A percentile compares a stretch with the other conserved stretches of the same genome.
Evolutionary conservation across 495 filamentous ascomycete genomes (phyloP).

Genomic region (Tetracladium setigerum): DNA sequence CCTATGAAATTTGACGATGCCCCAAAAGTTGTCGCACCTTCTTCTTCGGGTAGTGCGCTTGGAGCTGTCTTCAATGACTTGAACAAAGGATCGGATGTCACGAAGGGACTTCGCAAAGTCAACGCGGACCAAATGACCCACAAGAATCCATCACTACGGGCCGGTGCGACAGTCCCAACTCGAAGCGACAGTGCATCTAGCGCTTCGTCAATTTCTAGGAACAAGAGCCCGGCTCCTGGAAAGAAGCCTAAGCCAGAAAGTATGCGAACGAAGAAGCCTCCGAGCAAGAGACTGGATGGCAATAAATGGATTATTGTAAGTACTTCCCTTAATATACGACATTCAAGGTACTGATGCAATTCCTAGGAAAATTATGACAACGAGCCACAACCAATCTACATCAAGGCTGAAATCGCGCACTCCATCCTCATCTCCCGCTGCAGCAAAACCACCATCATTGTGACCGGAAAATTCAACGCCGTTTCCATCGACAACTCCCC

Average conservation of each 20-base stretch:
- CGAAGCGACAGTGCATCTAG: slow-evolving; percentile 46
- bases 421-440: slow-evolving; percentile 89
- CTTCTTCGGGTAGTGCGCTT: slow-evolving; percentile 48
- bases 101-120: slow-evolving; percentile 82
- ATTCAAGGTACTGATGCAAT: slow-evolving; percentile 1
- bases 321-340: background rate
- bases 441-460: slow-evolving; percentile 79
- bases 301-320: slow-evolving; percentile 87
- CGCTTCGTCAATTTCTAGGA: slow-evolving; percentile 35
- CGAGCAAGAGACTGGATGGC: slow-evolving; percentile 85
- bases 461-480: slow-evolving; percentile 89
- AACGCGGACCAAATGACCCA: slow-evolving; percentile 94
- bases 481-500: slow-evolving; percentile 87
- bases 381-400: slow-evolving; percentile 57
- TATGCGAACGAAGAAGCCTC: slow-evolving; percentile 88
- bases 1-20: slow-evolving; percentile 43
- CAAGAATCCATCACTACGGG: slow-evolving; percentile 90
- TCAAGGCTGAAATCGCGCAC: slow-evolving; percentile 73
- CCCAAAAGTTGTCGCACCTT: slow-evolving; percentile 27
- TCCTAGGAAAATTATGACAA: slow-evolving; percentile 82
- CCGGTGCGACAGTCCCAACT: slow-evolving; percentile 58
- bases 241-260: slow-evolving; percentile 92
- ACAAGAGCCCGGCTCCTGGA: slow-evolving; percentile 75
- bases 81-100: slow-evolving; percentile 81
- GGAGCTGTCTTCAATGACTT: slow-evolving; percentile 82